Conservation (phyloP, 108 stramenopile genomes). For the Schizochytrium sp. region DNA sequence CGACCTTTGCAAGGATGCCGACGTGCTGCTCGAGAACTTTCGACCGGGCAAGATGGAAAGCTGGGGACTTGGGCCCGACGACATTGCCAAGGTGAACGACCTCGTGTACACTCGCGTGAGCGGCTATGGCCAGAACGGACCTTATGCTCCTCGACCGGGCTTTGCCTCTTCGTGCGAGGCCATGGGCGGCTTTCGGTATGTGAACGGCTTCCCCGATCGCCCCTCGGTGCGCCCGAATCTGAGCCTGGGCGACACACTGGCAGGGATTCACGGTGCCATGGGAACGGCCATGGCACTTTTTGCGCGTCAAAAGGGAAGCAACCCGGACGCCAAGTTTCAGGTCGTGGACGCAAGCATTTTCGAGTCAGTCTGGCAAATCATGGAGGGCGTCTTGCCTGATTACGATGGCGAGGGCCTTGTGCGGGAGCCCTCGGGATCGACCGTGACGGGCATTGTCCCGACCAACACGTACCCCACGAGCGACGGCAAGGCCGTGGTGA, state of each 20-base stretch:
- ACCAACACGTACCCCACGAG: slow-evolving; percentile 5
- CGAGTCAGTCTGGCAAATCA: slow-evolving; percentile 11
- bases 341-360: background rate
- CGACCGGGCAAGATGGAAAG: slow-evolving; percentile 7
- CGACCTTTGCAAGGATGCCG: background rate
- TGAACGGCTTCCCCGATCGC: background rate
- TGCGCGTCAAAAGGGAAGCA: background rate
- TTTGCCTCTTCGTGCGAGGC: slow-evolving; percentile 7
- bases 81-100: slow-evolving; percentile 1
- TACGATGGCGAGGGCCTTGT: slow-evolving; percentile 12
- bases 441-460: slow-evolving; percentile 2
- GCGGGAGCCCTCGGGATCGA: background rate
- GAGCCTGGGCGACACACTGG: background rate
- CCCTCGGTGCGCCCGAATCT: background rate
- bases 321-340: background rate
- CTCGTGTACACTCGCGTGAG: slow-evolving; percentile 5
- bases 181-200: slow-evolving; percentile 5
- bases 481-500: background rate
- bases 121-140: background rate
- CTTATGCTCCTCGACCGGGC: background rate
- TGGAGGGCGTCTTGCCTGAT: background rate
- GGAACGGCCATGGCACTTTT: slow-evolving; percentile 8
- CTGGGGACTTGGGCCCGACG: background rate
- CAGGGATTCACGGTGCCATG: background rate
- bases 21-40: background rate